Base-by-base conservation (phyloP, 495 filamentous ascomycete genomes). In the Trichoderma orchidacearum region DNA sequence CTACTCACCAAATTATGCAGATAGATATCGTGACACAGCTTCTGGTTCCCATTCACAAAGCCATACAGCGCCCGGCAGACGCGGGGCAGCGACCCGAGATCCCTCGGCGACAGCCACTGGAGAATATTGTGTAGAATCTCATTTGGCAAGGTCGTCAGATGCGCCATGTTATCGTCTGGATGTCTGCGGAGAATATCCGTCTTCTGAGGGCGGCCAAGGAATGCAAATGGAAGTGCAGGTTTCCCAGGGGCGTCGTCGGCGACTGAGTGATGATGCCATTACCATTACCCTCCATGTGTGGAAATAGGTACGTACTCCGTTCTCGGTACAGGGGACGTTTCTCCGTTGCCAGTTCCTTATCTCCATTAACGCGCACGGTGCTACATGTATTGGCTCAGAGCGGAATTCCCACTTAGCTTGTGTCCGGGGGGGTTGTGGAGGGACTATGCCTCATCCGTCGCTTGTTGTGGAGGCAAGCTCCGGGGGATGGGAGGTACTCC, bases 91-190 rank as follows among this genome's bases (percentile, higher is more conserved):
- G 61, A 52, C 0, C 66, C 68, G 30, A 85, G 59, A 58, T 83
- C 81, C 30, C 66, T 58, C 1, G 78, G 77, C n/a, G 78, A 67
- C n/a, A 80, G 64, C 54, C 75, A 72, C 51, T 63, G 58, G 36
- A 85, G 67, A 55, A 85, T 77, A 57, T 71, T 66, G 58, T 82
- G 76, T 28, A 84, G 59, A 48, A 83, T 73, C 66, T 85, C 82
- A n/a, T 75, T 71, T 5, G 77, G 78, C 7, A 80, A 70, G n/a
- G 70, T 65, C 8, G 65, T 69, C 2, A 75, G 53, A 41, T 58
- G 58, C 15, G 59, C 61, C 68, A 70, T 73, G 34, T 53, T 32
- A 13, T 31, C 51, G 27, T 23, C 5, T 11, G 18, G 8, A 8
- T 48, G 3, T 23, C 1, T 48, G n/a, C n/a, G 21, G 1, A 17